Percentiles rank a stretch among this genome's conserved stretches.
Conservation (phyloP, 208 protist species). For the Leishmania guyanensis region DNA sequence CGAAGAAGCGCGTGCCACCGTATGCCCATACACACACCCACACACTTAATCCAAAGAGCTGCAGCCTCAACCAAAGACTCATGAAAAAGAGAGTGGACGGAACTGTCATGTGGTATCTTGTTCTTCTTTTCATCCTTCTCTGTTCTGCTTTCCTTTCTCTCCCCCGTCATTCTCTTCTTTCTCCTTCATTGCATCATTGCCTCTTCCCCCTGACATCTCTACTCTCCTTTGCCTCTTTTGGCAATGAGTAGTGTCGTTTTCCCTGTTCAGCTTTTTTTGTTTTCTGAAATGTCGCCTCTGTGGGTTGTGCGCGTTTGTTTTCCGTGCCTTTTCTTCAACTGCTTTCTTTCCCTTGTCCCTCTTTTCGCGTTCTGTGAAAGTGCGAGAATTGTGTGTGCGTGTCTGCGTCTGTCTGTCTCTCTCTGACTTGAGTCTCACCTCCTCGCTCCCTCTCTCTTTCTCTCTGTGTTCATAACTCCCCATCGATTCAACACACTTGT, state of each 20-base stretch:
- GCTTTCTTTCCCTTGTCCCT: slow-evolving; percentile 6
- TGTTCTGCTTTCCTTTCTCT: neutral
- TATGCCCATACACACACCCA: too few species aligned
- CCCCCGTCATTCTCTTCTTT: neutral
- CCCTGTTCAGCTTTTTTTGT: slow-evolving; percentile 3
- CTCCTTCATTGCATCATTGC: neutral
- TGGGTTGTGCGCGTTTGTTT: neutral
- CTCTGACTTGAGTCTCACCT: neutral
- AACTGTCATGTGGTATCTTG: neutral
- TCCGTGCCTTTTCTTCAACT: neutral
- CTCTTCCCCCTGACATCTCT: neutral
- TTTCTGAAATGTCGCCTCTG: neutral
- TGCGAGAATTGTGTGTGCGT: neutral
- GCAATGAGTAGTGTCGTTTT: too few species aligned
- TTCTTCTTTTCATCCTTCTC: neutral
- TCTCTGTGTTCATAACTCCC: neutral
- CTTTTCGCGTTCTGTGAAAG: neutral
- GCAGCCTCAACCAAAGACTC: neutral
- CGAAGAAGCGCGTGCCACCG: neutral
- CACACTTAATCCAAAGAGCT: neutral
- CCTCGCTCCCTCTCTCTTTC: neutral
- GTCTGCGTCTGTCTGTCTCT: neutral
- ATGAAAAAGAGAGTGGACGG: neutral
- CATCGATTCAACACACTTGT: neutral
- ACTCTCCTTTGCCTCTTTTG: slow-evolving; percentile 8